These are phyloP conservation scores for Solanum virginianum DNA, from an alignment of 257 asterid species.

Conservation along the genomic window DNA sequence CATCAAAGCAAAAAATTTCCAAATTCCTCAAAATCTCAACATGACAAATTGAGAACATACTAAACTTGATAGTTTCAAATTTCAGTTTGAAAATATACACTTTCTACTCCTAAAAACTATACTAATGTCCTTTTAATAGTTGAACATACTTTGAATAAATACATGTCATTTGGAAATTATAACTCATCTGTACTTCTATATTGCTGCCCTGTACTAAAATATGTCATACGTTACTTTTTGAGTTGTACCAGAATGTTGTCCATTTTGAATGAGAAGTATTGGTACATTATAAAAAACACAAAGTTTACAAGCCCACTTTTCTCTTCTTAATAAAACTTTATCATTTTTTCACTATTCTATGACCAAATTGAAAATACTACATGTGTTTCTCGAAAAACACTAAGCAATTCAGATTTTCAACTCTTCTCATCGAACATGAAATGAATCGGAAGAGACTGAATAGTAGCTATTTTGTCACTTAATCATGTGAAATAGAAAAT, in stretches of 20 bases:
- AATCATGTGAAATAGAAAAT: background rate
- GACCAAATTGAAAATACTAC: background rate
- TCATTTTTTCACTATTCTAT: background rate
- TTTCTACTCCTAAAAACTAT: background rate
- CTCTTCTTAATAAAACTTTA: background rate
- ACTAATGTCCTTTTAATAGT: background rate
- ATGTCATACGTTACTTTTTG: background rate
- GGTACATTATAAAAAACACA: background rate
- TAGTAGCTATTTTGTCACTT: background rate
- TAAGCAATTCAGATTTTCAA: background rate
- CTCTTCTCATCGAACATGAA: background rate
- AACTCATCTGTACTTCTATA: background rate
- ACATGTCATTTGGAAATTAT: background rate
- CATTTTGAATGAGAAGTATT: background rate
- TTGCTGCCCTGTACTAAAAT: background rate
- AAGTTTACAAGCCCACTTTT: background rate
- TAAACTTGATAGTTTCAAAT: background rate
- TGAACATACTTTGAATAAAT: background rate
- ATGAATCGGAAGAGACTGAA: background rate
- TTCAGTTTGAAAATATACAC: background rate
- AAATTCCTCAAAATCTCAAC: background rate
- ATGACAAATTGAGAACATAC: background rate
- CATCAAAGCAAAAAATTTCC: background rate
- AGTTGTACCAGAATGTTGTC: background rate
- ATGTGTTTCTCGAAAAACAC: background rate